Percentiles rank a stretch among this genome's conserved stretches.
Conservation (phyloP, 495 filamentous ascomycete genomes). For the Elasticomyces elasticus region DNA sequence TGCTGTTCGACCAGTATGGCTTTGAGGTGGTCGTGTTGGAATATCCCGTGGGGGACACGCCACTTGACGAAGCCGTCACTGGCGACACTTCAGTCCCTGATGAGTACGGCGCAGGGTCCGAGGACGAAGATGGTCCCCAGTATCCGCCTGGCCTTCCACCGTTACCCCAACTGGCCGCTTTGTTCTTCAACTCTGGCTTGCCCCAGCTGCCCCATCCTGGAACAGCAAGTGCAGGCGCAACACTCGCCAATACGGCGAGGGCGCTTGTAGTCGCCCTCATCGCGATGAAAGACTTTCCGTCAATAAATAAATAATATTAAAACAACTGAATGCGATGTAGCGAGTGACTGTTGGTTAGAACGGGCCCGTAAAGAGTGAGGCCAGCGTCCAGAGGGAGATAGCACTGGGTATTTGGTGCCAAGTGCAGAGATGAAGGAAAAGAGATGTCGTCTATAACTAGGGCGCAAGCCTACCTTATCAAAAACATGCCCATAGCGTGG, state of each 20-base stretch:
- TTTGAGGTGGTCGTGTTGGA: background rate
- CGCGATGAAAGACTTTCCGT: background rate
- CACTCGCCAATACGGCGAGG: constrained; percentile 11
- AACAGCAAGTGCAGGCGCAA: background rate
- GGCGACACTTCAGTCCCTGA: background rate
- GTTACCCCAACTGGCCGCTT: background rate
- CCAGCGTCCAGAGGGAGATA: background rate
- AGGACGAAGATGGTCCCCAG: background rate
- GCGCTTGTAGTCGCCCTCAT: constrained; percentile 16
- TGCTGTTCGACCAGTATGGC: background rate
- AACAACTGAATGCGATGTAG: background rate
- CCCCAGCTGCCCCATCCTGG: background rate
- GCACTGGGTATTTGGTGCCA: background rate
- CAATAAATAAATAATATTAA: background rate
- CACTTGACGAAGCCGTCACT: background rate
- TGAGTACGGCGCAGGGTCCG: background rate
- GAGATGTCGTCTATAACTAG: background rate
- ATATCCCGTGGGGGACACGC: background rate
- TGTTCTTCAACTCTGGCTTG: background rate
- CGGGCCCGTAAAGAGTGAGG: constrained; percentile 22
- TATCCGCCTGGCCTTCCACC: background rate
- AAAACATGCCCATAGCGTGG: background rate
- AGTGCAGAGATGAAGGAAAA: background rate
- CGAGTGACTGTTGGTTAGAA: constrained; percentile 6
- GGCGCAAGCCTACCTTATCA: background rate